A percentile compares a stretch with the other conserved stretches of the same genome.
phyloP scores from a whole-genome alignment of 169 alveolate genomes.

The Plasmodium gonderi region DNA sequence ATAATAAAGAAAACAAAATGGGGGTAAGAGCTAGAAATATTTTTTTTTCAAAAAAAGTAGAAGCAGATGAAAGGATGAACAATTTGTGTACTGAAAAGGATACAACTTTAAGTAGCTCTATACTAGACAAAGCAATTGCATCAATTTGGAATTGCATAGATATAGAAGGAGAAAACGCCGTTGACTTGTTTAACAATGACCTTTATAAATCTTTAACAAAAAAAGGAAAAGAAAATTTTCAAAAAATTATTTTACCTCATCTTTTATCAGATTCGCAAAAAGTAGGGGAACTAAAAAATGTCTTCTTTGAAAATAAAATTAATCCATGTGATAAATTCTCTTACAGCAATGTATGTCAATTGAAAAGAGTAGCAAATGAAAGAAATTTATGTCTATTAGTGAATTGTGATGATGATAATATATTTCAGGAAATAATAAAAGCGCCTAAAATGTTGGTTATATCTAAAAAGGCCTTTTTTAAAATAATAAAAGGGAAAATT shows the following conservation, averaged over 20 bases:
- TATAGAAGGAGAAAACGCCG: constrained; percentile 15
- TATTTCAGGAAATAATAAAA: neutral
- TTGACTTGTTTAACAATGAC: constrained; percentile 42
- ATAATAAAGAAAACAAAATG: too few species aligned
- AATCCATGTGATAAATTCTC: neutral
- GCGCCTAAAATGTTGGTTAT: constrained; percentile 12
- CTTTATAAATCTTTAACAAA: constrained; percentile 5
- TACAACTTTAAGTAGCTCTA: neutral
- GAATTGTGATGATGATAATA: neutral
- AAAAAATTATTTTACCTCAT: constrained; percentile 23
- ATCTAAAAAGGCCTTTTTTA: constrained; percentile 38
- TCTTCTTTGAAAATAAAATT: neutral
- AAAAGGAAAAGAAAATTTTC: constrained; percentile 26
- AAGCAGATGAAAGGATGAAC: neutral
- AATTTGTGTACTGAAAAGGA: neutral
- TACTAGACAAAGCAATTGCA: neutral
- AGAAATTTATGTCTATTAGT: constrained; percentile 14
- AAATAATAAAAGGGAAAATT: constrained; percentile 1
- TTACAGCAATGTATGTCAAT: neutral
- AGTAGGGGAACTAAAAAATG: neutral
- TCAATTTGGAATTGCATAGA: constrained; percentile 27
- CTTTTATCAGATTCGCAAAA: constrained; percentile 17
- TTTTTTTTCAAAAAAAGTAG: neutral
- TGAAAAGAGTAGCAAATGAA: constrained; percentile 64
- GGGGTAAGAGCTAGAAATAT: neutral